Evolutionary conservation across 305 asterid genomes (phyloP).

Genomic region (Rubia tinctorum): DNA sequence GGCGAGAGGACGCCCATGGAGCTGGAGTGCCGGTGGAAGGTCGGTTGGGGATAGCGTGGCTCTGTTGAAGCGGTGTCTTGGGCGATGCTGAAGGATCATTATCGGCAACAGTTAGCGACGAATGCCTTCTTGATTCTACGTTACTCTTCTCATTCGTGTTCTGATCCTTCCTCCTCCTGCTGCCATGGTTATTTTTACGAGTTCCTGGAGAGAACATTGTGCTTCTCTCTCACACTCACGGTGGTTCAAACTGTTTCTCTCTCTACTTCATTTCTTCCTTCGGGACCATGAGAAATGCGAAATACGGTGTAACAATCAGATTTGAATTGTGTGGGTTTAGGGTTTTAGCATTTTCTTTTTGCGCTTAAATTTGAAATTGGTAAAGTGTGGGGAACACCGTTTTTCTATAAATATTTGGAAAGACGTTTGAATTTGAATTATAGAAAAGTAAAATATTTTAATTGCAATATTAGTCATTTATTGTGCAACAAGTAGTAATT

Average conservation of each 20-base stretch:
- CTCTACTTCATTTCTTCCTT: background rate
- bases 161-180: slow-evolving; percentile 8
- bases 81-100: slow-evolving; percentile 21
- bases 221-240: slow-evolving; percentile 10
- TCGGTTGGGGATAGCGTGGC: slow-evolving; percentile 60
- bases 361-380: too few relatives aligned
- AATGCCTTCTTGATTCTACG: background rate
- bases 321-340: background rate
- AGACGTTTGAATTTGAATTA: too few relatives aligned
- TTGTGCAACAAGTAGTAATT: too few relatives aligned
- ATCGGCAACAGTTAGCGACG: slow-evolving; percentile 4
- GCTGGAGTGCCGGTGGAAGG: slow-evolving; percentile 91
- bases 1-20: slow-evolving; percentile 85
- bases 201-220: slow-evolving; percentile 76
- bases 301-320: background rate
- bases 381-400: too few relatives aligned
- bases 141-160: slow-evolving; percentile 31
- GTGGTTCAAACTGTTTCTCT: background rate
- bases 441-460: too few relatives aligned
- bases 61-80: slow-evolving; percentile 47
- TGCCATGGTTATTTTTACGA: slow-evolving; percentile 52
- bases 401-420: too few relatives aligned
- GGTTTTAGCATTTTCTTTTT: background rate
- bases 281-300: background rate
- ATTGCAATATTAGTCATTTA: too few relatives aligned